Conservation (phyloP, 2,329 filamentous ascomycete species). For the Trichoderma hamatum region DNA sequence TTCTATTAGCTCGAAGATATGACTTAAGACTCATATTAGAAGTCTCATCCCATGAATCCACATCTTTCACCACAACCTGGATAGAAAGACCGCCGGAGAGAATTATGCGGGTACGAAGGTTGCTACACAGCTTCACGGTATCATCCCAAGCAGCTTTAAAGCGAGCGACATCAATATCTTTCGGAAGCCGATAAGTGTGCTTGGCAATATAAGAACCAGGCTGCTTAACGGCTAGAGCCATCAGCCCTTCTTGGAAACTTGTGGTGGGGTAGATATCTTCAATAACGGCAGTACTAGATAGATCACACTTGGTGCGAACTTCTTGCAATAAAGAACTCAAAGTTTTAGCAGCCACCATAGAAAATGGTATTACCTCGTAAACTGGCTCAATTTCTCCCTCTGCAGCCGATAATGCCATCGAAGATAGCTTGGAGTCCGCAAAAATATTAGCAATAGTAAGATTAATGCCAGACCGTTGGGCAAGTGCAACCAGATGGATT, state of each 20-base stretch:
- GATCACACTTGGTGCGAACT: not conserved
- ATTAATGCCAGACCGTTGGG: not conserved
- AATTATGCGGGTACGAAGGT: conserved; percentile 32
- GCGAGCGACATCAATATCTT: conserved; percentile 8
- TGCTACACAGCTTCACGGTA: conserved; percentile 26
- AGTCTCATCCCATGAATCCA: conserved; percentile 12
- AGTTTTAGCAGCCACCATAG: not conserved
- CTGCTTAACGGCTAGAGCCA: conserved; percentile 35
- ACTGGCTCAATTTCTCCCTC: not conserved
- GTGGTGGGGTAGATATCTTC: conserved; percentile 44
- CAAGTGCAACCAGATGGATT: conserved; percentile 14
- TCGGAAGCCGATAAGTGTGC: conserved; percentile 26
- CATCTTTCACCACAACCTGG: conserved; percentile 27
- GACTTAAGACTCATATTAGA: not conserved
- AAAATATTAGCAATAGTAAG: conserved; percentile 14
- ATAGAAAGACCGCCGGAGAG: conserved; percentile 16
- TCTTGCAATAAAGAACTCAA: not conserved
- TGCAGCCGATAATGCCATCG: not conserved
- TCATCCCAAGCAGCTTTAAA: conserved; percentile 31
- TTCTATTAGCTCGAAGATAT: not conserved
- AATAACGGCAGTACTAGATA: not conserved
- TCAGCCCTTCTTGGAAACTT: conserved; percentile 44
- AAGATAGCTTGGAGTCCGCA: conserved; percentile 1
- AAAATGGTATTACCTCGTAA: conserved; percentile 1
- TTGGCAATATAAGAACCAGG: conserved; percentile 32